Percentiles rank a stretch among this genome's conserved stretches.
phyloP scores from a whole-genome alignment of 345 rosid genomes.

The Populus nigra region DNA sequence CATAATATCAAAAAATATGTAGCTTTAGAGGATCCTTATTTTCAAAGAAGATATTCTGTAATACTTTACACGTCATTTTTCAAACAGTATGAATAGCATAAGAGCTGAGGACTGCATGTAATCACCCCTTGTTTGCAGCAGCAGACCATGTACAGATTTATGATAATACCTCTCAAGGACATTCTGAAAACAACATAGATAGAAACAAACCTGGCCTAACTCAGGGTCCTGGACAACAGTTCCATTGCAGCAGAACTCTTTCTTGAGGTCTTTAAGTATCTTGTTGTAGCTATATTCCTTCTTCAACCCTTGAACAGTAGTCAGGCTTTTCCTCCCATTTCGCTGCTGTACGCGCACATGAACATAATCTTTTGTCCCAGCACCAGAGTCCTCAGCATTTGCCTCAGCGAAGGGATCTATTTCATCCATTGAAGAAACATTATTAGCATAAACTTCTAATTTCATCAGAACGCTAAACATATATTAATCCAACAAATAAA shows the following conservation, averaged over 20 bases:
- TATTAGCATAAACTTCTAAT: not conserved
- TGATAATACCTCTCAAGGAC: not conserved
- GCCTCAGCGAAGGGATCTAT: constrained; percentile 29
- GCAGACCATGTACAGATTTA: not conserved
- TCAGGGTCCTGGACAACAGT: constrained; percentile 90
- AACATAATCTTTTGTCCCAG: constrained; percentile 33
- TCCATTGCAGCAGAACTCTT: constrained; percentile 93
- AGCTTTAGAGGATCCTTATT: not conserved
- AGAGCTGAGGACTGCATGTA: not conserved
- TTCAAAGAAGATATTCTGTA: not conserved
- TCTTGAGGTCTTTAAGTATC: constrained; percentile 84
- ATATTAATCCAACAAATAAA: not conserved
- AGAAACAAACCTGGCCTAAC: constrained; percentile 58
- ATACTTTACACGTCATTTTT: not conserved
- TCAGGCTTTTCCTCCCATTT: constrained; percentile 36
- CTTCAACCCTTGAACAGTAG: constrained; percentile 51
- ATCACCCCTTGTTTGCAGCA: not conserved
- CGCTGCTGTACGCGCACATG: constrained; percentile 34
- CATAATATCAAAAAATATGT: not conserved
- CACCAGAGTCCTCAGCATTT: constrained; percentile 61
- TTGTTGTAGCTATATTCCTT: constrained; percentile 83
- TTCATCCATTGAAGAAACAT: not conserved
- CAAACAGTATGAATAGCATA: not conserved
- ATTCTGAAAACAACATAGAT: not conserved
- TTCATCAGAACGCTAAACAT: not conserved